These are phyloP conservation scores for Phycomyces blakesleeanus DNA, from an alignment of 192 early-diverging fungal genomes.

Conservation along the genomic window DNA sequence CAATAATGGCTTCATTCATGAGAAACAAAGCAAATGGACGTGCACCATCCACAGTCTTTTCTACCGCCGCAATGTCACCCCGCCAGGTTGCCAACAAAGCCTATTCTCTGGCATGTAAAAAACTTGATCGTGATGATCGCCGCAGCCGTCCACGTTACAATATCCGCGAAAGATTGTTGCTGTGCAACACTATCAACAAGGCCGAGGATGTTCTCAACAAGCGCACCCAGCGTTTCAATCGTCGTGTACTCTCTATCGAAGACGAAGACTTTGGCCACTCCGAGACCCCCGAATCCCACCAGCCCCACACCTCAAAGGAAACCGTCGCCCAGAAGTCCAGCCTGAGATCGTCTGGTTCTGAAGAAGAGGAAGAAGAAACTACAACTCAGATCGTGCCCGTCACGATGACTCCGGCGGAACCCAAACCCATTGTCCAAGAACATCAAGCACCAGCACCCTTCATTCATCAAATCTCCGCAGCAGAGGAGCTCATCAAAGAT, in stretches of 20 bases:
- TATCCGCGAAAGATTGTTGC: conserved; percentile 30
- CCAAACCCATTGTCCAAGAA: background rate
- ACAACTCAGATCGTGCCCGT: background rate
- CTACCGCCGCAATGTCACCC: conserved; percentile 21
- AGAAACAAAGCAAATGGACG: conserved; percentile 7
- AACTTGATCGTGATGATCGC: conserved; percentile 30
- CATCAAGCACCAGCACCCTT: background rate
- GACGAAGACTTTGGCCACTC: conserved; percentile 10
- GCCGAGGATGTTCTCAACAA: conserved; percentile 31
- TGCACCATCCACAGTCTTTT: conserved; percentile 11
- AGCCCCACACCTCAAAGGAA: background rate
- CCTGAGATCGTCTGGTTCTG: background rate
- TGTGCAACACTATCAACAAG: conserved; percentile 28
- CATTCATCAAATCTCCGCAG: background rate
- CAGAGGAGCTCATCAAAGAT: background rate
- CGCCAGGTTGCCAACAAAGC: conserved; percentile 31
- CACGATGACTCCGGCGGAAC: background rate
- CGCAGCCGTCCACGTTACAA: conserved; percentile 23
- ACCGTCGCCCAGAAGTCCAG: background rate
- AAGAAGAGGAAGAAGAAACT: background rate
- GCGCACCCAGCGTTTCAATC: conserved; percentile 16
- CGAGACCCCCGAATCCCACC: background rate
- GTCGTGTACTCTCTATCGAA: conserved; percentile 24
- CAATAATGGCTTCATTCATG: background rate
- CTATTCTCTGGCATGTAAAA: conserved; percentile 21